Evolutionary conservation across 2,329 filamentous ascomycete genomes (phyloP).

Genomic region (Trichoderma afroharzianum): DNA sequence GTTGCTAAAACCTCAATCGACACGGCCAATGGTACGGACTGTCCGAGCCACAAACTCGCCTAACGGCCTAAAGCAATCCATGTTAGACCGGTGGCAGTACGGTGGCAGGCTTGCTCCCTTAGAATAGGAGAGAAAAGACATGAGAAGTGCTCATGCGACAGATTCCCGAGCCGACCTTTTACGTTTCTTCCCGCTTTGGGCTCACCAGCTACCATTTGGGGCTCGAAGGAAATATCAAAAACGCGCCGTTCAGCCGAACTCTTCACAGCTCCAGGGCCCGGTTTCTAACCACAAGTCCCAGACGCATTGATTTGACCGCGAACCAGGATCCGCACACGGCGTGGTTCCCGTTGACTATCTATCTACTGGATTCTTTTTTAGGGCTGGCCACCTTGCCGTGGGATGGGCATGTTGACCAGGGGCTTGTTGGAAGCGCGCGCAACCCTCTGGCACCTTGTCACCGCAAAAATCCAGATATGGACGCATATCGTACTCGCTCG

Average conservation of each 20-base stretch:
- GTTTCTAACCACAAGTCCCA: not conserved
- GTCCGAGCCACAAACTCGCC: not conserved
- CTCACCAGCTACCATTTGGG: not conserved
- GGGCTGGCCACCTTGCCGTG: not conserved
- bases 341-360: not conserved
- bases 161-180: not conserved
- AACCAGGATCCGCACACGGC: not conserved
- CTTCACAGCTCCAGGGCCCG: not conserved
- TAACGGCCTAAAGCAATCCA: not conserved
- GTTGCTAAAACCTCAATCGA: not conserved
- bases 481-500: not conserved
- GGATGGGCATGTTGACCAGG: not conserved
- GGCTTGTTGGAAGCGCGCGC: constrained; percentile 1
- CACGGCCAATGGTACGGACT: not conserved
- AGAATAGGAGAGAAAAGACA: not conserved
- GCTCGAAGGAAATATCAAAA: not conserved
- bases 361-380: not conserved
- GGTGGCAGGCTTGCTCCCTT: not conserved
- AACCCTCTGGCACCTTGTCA: not conserved
- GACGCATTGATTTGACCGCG: not conserved
- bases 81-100: not conserved
- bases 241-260: not conserved
- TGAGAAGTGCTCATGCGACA: not conserved
- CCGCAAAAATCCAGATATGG: not conserved
- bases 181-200: not conserved